A percentile compares a stretch with the other conserved stretches of the same genome.
Evolutionary conservation across 768 basidiomycete genomes (phyloP).

Genomic region (Boletales sp.): DNA sequence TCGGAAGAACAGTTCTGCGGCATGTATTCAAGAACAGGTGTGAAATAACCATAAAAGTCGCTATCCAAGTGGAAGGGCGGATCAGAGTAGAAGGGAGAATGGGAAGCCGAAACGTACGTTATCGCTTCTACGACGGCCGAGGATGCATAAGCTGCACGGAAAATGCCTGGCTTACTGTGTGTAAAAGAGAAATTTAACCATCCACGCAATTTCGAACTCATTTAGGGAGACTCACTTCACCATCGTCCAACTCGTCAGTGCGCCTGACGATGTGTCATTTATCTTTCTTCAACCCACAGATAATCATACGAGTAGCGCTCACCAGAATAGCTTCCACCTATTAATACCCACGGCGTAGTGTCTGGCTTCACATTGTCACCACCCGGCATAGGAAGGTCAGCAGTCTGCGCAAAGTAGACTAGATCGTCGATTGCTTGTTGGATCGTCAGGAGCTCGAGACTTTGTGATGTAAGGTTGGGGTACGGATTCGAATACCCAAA

Average conservation of each 20-base stretch:
- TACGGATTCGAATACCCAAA: conserved; percentile 74
- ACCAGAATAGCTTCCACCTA: no score
- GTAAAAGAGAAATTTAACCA: not conserved
- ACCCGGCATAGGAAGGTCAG: no score
- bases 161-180: no score
- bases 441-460: no score
- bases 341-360: no score
- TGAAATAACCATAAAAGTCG: conserved; percentile 50
- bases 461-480: conserved; percentile 59
- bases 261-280: conserved; percentile 21
- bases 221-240: conserved; percentile 51
- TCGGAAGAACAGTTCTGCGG: conserved; percentile 73
- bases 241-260: conserved; percentile 64
- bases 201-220: no score
- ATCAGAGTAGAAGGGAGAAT: not conserved
- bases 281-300: not conserved
- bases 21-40: conserved; percentile 66
- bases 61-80: conserved; percentile 3
- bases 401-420: no score
- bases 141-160: no score
- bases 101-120: conserved; percentile 2
- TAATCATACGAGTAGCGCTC: no score
- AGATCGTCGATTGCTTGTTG: no score
- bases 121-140: no score
- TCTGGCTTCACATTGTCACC: no score